Evolutionary conservation across 2,329 filamentous ascomycete species (phyloP).

Genomic region (Alternaria infectoria): DNA sequence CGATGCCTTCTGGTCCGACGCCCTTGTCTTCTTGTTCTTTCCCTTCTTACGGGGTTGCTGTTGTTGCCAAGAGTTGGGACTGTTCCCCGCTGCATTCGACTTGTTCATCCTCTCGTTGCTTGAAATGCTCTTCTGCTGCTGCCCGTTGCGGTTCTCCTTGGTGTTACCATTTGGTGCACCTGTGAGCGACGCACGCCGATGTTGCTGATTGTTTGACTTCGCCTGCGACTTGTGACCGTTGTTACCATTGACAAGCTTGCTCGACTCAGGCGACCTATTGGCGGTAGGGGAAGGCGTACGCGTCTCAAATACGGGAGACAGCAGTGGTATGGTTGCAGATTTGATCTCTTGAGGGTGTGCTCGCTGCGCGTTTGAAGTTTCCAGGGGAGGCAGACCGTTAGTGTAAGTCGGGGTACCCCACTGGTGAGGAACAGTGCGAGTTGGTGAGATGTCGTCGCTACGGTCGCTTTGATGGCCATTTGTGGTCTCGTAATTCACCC

Average conservation of each 20-base stretch:
- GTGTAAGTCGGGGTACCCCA: slow-evolving; percentile 37
- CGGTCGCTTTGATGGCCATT: slow-evolving; percentile 31
- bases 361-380: slow-evolving; percentile 55
- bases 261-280: slow-evolving; percentile 50
- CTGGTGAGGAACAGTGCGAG: slow-evolving; percentile 34
- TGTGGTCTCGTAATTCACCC: slow-evolving; percentile 34
- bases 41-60: slow-evolving; percentile 27
- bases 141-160: slow-evolving; percentile 35
- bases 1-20: slow-evolving; percentile 36
- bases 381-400: slow-evolving; percentile 42
- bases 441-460: slow-evolving; percentile 38
- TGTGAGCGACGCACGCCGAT: slow-evolving; percentile 37
- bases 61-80: slow-evolving; percentile 27
- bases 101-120: slow-evolving; percentile 35
- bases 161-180: slow-evolving; percentile 20
- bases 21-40: slow-evolving; percentile 37
- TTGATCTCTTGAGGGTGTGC: slow-evolving; percentile 45
- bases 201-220: slow-evolving; percentile 37
- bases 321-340: slow-evolving; percentile 52
- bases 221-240: slow-evolving; percentile 37
- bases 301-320: slow-evolving; percentile 78
- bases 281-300: slow-evolving; percentile 73
- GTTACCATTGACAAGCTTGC: slow-evolving; percentile 36
- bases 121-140: slow-evolving; percentile 29
- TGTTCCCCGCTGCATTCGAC: slow-evolving; percentile 16